Evolutionary conservation across 768 basidiomycete genomes (phyloP), one percentile per base, ranked within the genome.

Genomic region (Coprinellus micaceus): DNA sequence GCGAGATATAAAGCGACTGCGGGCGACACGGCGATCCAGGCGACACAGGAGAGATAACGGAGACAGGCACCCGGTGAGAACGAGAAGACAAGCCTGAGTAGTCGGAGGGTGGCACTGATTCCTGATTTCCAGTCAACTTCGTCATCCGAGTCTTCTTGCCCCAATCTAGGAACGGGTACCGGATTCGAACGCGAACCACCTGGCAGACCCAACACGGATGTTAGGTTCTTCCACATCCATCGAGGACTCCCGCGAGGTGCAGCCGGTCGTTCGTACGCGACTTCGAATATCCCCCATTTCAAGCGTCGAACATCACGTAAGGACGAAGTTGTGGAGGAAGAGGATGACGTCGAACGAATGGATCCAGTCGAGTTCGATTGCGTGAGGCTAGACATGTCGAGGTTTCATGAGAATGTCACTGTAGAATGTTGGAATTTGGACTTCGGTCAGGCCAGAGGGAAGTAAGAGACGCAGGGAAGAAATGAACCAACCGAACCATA

Each of bases 1-100:
- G 71, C 63, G 25, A 74, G 60, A 52, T 68, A 74, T 11, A 78
- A 61, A 4, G 71, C 69, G 12, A 77, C 47, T 1, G 72, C 73
- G 1, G 70, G 64, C n/a, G 69, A 62, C 15, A 70, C 28, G 30
- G 71, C 61, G 15, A 57, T 40, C 73, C 74, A 73, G 5, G 70
- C 10, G 19, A 61, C 61, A 15, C 64, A 68, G 3, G 67, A 36
- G 33, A 72, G 54, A 49, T 72, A 72, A 7, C 60, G 58, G 1
- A 61, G 24, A n/a, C 66, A 61, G 4, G 58, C 48, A 30, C 56
- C 41, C 0, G 67, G 67, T 10, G 66, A 65, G 13, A 70, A 52
- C 11, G 15, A 28, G 56, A 62, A 65, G 15, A 69, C 46, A 21
- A 70, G 66, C 6, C 19, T 29, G 11, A 69, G 22, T 22, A 73